Evolutionary conservation across 371 early-diverging fungal genomes (phyloP).

Genomic region (Mortierella sp.): DNA sequence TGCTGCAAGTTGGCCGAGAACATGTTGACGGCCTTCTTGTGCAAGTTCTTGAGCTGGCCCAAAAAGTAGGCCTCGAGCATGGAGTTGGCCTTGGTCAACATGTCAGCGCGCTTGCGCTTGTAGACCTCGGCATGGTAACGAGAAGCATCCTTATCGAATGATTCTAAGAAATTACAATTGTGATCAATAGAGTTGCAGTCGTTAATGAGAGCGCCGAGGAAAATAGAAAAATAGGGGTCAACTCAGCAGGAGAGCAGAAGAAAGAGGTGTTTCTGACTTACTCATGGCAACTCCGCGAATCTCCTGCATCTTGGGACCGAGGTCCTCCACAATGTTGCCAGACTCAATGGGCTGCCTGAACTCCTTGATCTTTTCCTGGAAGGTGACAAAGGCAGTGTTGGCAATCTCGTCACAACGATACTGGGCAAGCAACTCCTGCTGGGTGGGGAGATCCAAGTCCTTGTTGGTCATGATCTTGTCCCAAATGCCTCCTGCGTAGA

Average conservation of each 20-base stretch:
- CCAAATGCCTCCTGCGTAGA: slow-evolving; percentile 95
- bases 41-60: slow-evolving; percentile 89
- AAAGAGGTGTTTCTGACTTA: slow-evolving; percentile 25
- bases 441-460: slow-evolving; percentile 97
- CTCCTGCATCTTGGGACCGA: slow-evolving; percentile 78
- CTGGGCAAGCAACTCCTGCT: slow-evolving; percentile 97
- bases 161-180: slow-evolving; percentile 36
- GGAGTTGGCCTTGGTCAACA: slow-evolving; percentile 81
- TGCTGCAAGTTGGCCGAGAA: slow-evolving; percentile 73
- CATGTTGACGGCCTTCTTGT: slow-evolving; percentile 73
- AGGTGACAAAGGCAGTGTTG: slow-evolving; percentile 78
- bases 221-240: background rate
- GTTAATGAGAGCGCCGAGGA: background rate
- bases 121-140: slow-evolving; percentile 94
- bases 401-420: slow-evolving; percentile 98
- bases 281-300: slow-evolving; percentile 73
- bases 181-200: slow-evolving; percentile 6
- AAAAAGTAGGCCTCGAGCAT: slow-evolving; percentile 84
- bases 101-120: slow-evolving; percentile 85
- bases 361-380: slow-evolving; percentile 70
- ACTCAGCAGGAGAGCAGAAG: background rate
- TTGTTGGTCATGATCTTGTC: slow-evolving; percentile 92
- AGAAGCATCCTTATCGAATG: slow-evolving; percentile 91
- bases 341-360: slow-evolving; percentile 80
- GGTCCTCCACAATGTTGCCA: slow-evolving; percentile 80